phyloP scores from a whole-genome alignment of 169 alveolate genomes.

The Plasmodium ovale region DNA sequence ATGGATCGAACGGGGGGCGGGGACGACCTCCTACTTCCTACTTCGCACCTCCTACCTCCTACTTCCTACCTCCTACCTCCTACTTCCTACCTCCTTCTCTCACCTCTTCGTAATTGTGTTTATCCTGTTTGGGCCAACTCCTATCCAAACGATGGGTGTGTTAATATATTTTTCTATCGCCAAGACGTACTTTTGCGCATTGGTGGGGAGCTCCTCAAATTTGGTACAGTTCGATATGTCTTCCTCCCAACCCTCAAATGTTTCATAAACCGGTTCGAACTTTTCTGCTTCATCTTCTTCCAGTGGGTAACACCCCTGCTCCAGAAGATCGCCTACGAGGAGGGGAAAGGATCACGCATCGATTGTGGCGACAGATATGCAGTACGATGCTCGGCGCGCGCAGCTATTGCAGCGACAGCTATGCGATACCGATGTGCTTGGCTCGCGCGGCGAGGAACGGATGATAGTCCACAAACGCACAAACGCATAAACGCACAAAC shows the following conservation, averaged over 20 bases:
- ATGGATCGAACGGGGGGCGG: not conserved
- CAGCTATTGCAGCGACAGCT: too few species aligned
- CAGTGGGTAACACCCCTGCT: conserved; percentile 89
- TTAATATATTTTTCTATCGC: conserved; percentile 86
- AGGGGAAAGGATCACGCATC: not conserved
- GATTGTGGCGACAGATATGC: not conserved
- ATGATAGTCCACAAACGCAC: too few species aligned
- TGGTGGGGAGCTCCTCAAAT: conserved; percentile 90
- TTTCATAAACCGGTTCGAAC: conserved; percentile 90
- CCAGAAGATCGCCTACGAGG: conserved; percentile 78
- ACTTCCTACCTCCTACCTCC: not conserved
- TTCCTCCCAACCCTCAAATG: conserved; percentile 92
- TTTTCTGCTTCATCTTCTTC: conserved; percentile 85
- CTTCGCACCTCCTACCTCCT: too few species aligned
- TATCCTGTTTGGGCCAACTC: conserved; percentile 92
- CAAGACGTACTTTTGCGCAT: conserved; percentile 88
- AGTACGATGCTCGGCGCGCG: not conserved
- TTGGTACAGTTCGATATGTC: conserved; percentile 85
- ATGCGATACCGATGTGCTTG: too few species aligned
- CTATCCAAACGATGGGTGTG: conserved; percentile 93
- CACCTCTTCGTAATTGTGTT: conserved; percentile 79
- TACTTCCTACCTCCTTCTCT: not conserved
- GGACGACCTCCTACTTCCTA: too few species aligned
- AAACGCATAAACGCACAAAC: too few species aligned
- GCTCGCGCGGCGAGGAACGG: too few species aligned